Conservation (phyloP, 2,329 filamentous ascomycete species). For the Cladophialophora chaetospira region DNA sequence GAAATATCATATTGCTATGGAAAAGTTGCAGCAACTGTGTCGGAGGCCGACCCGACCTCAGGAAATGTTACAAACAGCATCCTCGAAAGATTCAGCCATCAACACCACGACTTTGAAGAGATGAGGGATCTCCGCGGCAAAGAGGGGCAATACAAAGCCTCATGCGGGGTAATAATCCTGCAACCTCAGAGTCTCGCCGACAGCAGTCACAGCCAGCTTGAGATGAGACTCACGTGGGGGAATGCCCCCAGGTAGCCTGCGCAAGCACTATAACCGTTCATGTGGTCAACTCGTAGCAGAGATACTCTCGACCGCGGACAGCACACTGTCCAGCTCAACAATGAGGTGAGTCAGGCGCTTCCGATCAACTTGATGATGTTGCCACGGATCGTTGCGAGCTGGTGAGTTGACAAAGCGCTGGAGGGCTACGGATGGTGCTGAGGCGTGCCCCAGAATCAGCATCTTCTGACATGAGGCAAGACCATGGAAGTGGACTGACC, state of each 20-base stretch:
- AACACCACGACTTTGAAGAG: constrained; percentile 3
- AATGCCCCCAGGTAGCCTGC: no score
- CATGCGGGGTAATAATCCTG: constrained; percentile 6
- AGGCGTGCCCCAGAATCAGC: not conserved
- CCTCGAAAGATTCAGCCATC: not conserved
- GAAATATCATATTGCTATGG: no score
- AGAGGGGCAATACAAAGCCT: not conserved
- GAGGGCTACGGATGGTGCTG: not conserved
- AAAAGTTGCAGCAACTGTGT: not conserved
- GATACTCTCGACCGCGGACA: not conserved
- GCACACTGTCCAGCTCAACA: not conserved
- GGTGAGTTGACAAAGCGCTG: not conserved
- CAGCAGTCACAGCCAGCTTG: no score
- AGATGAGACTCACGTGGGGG: no score
- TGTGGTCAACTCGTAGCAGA: not conserved
- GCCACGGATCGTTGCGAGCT: not conserved
- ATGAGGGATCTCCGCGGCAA: not conserved
- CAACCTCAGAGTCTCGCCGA: not conserved
- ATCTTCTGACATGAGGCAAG: not conserved
- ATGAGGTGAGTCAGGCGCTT: not conserved
- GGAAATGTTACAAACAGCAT: not conserved
- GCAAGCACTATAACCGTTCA: no score
- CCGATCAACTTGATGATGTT: not conserved
- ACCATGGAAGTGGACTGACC: no score
- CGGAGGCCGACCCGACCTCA: no score